Conservation (phyloP, 495 filamentous ascomycete species). For the Lasiosphaeria hispida region DNA sequence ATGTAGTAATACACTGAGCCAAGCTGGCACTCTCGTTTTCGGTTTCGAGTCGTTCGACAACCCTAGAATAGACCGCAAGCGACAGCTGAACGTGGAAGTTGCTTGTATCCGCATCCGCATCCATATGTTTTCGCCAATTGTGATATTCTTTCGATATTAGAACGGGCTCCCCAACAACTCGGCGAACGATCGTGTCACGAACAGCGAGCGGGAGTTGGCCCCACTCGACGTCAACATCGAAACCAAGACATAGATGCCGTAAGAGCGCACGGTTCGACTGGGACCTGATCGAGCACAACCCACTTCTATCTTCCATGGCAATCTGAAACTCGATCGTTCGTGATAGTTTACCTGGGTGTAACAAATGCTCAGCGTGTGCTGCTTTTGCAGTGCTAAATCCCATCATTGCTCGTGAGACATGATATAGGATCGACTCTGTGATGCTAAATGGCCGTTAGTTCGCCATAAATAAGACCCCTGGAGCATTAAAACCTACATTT, state of each 20-base stretch:
- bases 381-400: conserved; percentile 9
- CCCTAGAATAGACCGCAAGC: background rate
- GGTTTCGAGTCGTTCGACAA: no score
- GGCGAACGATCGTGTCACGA: conserved; percentile 15
- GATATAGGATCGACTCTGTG: conserved; percentile 19
- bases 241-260: conserved; percentile 21
- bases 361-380: conserved; percentile 15
- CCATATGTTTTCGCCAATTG: conserved; percentile 3
- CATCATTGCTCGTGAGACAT: conserved; percentile 14
- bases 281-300: conserved; percentile 6
- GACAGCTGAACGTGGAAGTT: conserved; percentile 21
- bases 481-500: background rate
- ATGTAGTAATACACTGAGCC: no score
- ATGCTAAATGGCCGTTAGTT: background rate
- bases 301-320: conserved; percentile 2
- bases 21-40: no score
- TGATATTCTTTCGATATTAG: background rate
- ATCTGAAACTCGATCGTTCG: conserved; percentile 18
- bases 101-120: conserved; percentile 4
- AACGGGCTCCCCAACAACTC: conserved; percentile 8
- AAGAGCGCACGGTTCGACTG: conserved; percentile 11
- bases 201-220: conserved; percentile 6
- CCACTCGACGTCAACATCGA: conserved; percentile 23
- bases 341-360: conserved; percentile 3
- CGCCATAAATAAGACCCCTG: background rate